Base-by-base conservation (phyloP, 371 early-diverging fungal species). In the Rhizopus microsporus region DNA sequence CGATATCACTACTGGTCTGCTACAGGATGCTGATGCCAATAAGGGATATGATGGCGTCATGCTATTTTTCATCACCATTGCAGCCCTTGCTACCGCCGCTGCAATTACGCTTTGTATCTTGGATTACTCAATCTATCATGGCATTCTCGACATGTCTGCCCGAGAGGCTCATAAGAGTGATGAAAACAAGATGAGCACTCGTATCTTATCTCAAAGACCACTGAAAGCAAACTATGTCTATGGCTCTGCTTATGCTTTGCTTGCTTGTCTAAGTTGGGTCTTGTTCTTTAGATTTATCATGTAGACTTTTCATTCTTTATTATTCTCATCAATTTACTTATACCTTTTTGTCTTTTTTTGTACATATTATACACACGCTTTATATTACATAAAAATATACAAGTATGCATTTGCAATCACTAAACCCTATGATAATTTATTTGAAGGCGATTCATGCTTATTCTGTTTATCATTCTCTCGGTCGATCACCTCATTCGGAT, bases 1-100 rank as follows among this genome's bases (percentile, higher is more conserved):
- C 39, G 88, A 88, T 58, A 86, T 87, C 47, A 56, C 75, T 8
- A 74, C 82, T 6, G 88, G 88, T 10, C 59, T 70, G 16, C 65
- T 88, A 49, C 88, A 88, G 55, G 85, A 86, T 57, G 33, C 35
- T 2, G 64, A 72, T 38, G 52, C 57, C 5, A 34, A 59, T 37
- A 59, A 63, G 33, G 74, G 77, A 47, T 85, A 82, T 56, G 65
- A 65, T 42, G 68, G 75, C 12, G 85, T 78, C 0, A 75, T 81
- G 65, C 51, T 65, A 2, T 84, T 84, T 39, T 84, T 80, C 30
- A 53, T 39, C n/a, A 31, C 13, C 6, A 64, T 80, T 68, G 75
- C 79, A 6, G 43, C 59, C 3, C 60, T 80, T 10, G 63, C 83
- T 12, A 62, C 72, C 1, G 5, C 77, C 10, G 78, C 75, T 39